phyloP scores from a whole-genome alignment of 1,284 basidiomycete species.

The Erythrobasidium hasegawianum region DNA sequence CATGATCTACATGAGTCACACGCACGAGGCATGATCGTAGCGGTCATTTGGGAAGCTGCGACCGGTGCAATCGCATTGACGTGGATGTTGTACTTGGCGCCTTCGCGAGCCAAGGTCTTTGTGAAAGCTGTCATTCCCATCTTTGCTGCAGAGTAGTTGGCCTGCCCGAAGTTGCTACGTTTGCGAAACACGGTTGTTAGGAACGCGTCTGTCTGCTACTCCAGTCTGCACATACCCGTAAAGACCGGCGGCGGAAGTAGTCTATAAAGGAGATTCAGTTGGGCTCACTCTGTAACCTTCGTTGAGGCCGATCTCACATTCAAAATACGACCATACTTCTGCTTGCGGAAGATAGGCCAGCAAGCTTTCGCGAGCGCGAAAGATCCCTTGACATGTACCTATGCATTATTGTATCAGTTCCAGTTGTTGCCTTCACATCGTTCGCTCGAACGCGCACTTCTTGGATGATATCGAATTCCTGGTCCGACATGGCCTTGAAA shows the following conservation, averaged over 20 bases:
- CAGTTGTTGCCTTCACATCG: no score
- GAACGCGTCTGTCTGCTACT: no score
- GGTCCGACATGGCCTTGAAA: slow-evolving; percentile 52
- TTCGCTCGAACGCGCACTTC: background rate
- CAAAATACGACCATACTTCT: slow-evolving; percentile 75
- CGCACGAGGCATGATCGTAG: slow-evolving; percentile 34
- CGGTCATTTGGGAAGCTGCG: slow-evolving; percentile 50
- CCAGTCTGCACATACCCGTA: slow-evolving; percentile 71
- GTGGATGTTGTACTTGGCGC: slow-evolving; percentile 81
- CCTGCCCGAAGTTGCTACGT: slow-evolving; percentile 90
- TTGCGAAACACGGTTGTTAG: no score
- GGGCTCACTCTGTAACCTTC: no score
- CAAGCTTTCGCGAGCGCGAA: slow-evolving; percentile 93
- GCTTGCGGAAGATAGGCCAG: slow-evolving; percentile 89
- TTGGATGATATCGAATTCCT: slow-evolving; percentile 50
- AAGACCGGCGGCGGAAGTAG: slow-evolving; percentile 79
- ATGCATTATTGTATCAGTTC: slow-evolving; percentile 46
- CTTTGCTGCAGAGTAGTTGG: slow-evolving; percentile 65
- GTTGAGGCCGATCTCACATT: slow-evolving; percentile 54
- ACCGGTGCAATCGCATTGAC: slow-evolving; percentile 86
- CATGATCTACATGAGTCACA: no score
- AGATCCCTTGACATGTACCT: slow-evolving; percentile 91
- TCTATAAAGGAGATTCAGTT: no score
- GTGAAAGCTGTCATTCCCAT: slow-evolving; percentile 88
- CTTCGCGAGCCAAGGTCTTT: slow-evolving; percentile 72